Percentiles rank a stretch among this genome's conserved stretches.
Evolutionary conservation across 768 basidiomycete species (phyloP).

Genomic region (Pleurotus pulmonarius): DNA sequence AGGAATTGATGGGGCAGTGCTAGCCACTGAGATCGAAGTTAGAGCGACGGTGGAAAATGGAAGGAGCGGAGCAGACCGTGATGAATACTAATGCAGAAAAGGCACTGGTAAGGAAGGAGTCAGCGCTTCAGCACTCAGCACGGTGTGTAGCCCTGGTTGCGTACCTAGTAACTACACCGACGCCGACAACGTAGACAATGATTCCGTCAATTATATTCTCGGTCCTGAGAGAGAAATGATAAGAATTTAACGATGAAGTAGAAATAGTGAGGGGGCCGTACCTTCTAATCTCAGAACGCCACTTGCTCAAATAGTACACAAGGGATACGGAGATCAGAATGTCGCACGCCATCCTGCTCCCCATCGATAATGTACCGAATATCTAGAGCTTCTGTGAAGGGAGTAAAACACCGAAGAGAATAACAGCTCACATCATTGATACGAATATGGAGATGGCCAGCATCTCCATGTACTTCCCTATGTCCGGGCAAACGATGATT

Average conservation of each 20-base stretch:
- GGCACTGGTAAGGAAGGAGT: background rate
- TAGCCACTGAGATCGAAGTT: background rate
- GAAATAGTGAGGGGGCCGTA: background rate
- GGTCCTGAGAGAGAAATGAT: background rate
- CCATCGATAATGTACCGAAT: background rate
- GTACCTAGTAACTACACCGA: background rate
- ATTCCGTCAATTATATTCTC: background rate
- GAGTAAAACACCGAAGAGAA: no score
- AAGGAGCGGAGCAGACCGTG: background rate
- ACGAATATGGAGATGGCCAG: no score
- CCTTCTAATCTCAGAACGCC: background rate
- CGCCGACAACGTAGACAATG: background rate
- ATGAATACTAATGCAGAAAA: background rate
- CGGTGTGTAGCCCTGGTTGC: background rate
- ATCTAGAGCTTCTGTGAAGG: no score
- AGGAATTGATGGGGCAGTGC: background rate
- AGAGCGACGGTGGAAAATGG: background rate
- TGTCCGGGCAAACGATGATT: no score
- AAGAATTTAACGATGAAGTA: background rate
- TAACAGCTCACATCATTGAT: no score
- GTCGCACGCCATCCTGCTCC: background rate
- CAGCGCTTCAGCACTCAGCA: background rate
- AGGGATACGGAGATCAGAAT: background rate
- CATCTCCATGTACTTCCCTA: no score
- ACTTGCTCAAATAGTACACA: background rate